Evolutionary conservation across 805 yeast genomes (phyloP).

Genomic region (Zygoascus bituminiphila): DNA sequence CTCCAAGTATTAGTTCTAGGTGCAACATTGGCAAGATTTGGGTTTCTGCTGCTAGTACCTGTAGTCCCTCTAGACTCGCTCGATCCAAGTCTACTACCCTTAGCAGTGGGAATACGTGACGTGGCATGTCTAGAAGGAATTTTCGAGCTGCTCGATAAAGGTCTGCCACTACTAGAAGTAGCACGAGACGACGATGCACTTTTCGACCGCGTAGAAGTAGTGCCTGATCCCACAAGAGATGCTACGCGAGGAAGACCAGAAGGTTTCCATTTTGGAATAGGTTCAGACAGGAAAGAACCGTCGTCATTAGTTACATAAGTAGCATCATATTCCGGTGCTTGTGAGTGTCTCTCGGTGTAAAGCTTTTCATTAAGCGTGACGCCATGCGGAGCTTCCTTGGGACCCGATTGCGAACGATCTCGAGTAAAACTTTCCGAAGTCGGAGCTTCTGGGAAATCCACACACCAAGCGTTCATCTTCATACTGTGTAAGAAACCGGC

Average conservation of each 20-base stretch:
- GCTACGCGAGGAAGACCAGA: neutral
- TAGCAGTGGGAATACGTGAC: neutral
- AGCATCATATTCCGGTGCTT: conserved; percentile 16
- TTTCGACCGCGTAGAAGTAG: no score
- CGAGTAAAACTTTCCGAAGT: conserved; percentile 11
- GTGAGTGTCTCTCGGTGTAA: neutral
- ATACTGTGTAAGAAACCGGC: conserved; percentile 71
- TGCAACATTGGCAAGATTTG: neutral
- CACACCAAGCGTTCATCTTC: conserved; percentile 82
- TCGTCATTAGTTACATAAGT: conserved; percentile 30
- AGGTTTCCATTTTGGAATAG: conserved; percentile 6
- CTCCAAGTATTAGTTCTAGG: neutral
- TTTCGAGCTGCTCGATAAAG: neutral
- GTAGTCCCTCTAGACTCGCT: neutral
- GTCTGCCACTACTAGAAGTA: neutral
- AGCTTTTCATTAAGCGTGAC: neutral
- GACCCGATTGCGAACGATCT: conserved; percentile 5
- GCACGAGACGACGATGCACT: neutral
- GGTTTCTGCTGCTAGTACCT: neutral
- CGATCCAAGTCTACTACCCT: neutral
- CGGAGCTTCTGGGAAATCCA: conserved; percentile 45
- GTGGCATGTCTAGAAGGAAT: neutral
- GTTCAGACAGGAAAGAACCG: conserved; percentile 25
- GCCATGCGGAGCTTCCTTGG: neutral
- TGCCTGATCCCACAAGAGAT: neutral